Conservation (phyloP, 1,284 basidiomycete species). For the Melampsora larici-populina region DNA sequence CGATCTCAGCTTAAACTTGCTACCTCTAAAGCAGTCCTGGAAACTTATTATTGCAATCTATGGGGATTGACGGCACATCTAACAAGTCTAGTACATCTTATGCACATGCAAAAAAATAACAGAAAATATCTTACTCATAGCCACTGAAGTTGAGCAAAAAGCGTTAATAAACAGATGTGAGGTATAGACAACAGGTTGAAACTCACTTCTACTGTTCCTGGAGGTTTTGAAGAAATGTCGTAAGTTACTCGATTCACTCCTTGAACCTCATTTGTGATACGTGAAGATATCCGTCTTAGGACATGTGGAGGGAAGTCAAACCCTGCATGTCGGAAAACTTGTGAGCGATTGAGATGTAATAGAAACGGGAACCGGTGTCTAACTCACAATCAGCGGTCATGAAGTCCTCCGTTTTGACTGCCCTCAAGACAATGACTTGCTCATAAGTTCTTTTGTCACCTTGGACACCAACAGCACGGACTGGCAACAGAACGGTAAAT, state of each 20-base stretch:
- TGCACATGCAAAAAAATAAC: too few species aligned
- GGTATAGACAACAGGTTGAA: slow-evolving; percentile 23
- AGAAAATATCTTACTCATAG: too few species aligned
- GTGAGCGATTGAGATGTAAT: not conserved
- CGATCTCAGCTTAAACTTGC: too few species aligned
- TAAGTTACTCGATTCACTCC: slow-evolving; percentile 74
- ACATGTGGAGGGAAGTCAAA: slow-evolving; percentile 93
- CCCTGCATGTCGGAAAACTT: slow-evolving; percentile 57
- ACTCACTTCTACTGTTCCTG: slow-evolving; percentile 65
- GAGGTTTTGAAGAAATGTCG: slow-evolving; percentile 96
- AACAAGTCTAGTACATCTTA: too few species aligned
- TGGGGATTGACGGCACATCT: too few species aligned
- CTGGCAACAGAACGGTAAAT: slow-evolving; percentile 93
- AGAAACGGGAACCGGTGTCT: not conserved
- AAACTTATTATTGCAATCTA: too few species aligned
- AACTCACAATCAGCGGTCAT: slow-evolving; percentile 92
- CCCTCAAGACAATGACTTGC: slow-evolving; percentile 68
- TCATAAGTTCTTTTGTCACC: slow-evolving; percentile 96
- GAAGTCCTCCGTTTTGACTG: slow-evolving; percentile 89
- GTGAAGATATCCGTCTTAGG: slow-evolving; percentile 83
- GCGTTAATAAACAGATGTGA: too few species aligned
- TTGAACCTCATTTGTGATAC: slow-evolving; percentile 95
- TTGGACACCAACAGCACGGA: slow-evolving; percentile 95
- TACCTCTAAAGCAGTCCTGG: too few species aligned
- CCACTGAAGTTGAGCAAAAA: too few species aligned